These are phyloP conservation scores for Dioszegia hungarica DNA, from an alignment of 768 basidiomycete genomes.

Conservation along the genomic window DNA sequence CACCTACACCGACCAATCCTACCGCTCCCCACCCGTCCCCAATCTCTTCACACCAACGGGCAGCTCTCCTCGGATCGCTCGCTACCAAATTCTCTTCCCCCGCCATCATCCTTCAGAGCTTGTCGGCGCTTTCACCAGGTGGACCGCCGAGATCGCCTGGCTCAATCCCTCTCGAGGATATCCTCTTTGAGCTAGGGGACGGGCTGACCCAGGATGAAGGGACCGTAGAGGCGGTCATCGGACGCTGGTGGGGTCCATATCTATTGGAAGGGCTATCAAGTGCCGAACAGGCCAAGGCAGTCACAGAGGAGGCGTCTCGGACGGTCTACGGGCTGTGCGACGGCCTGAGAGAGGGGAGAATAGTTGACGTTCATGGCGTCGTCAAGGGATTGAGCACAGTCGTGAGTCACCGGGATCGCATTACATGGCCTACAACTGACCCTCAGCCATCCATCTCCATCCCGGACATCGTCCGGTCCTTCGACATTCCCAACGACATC, in stretches of 20 bases:
- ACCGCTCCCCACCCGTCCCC: conserved; percentile 39
- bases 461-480: conserved; percentile 56
- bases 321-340: conserved; percentile 37
- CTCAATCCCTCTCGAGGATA: conserved; percentile 41
- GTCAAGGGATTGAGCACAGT: conserved; percentile 40
- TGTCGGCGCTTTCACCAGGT: conserved; percentile 43
- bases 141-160: conserved; percentile 37
- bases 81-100: conserved; percentile 46
- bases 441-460: conserved; percentile 58
- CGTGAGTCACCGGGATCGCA: conserved; percentile 28
- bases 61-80: conserved; percentile 28
- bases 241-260: conserved; percentile 45
- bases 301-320: conserved; percentile 33
- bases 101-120: conserved; percentile 43
- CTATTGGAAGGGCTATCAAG: conserved; percentile 30
- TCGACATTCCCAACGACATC: conserved; percentile 76
- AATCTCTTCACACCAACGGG: conserved; percentile 35
- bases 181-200: conserved; percentile 49
- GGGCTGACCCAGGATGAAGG: conserved; percentile 44
- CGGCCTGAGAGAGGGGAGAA: conserved; percentile 36
- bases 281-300: conserved; percentile 14
- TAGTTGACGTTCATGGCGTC: conserved; percentile 42
- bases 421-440: background rate
- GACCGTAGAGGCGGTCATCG: conserved; percentile 42
- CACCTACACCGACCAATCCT: conserved; percentile 38